Conservation (phyloP, 2,329 filamentous ascomycete genomes). For the Ilyonectria destructans region DNA sequence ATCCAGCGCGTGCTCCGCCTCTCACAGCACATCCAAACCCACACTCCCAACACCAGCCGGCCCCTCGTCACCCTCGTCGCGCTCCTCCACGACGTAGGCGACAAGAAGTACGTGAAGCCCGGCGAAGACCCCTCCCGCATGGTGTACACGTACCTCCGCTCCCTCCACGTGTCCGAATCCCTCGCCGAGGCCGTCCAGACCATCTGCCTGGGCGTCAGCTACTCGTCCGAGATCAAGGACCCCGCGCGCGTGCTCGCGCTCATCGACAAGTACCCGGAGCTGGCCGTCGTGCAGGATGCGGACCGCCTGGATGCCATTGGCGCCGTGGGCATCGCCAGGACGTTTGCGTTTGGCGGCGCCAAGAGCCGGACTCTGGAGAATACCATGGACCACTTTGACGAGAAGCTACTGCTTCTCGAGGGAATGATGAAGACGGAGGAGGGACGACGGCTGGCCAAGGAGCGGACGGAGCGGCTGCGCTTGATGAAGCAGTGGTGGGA, state of each 20-base stretch:
- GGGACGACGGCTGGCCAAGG: slow-evolving; percentile 68
- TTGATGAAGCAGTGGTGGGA: slow-evolving; percentile 73
- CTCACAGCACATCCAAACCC: slow-evolving; percentile 75
- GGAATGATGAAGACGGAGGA: slow-evolving; percentile 76
- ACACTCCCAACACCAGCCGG: slow-evolving; percentile 59
- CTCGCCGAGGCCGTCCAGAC: slow-evolving; percentile 79
- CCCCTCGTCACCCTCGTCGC: slow-evolving; percentile 78
- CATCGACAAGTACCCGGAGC: slow-evolving; percentile 73
- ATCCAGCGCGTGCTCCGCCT: slow-evolving; percentile 86
- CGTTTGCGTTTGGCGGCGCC: slow-evolving; percentile 76
- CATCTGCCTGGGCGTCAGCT: slow-evolving; percentile 85
- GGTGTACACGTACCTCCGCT: slow-evolving; percentile 69
- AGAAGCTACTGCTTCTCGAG: slow-evolving; percentile 80
- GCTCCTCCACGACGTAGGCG: slow-evolving; percentile 90
- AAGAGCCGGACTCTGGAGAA: slow-evolving; percentile 73
- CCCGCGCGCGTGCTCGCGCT: slow-evolving; percentile 73
- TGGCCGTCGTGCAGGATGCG: slow-evolving; percentile 90
- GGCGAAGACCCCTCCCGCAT: slow-evolving; percentile 72
- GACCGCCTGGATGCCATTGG: slow-evolving; percentile 94
- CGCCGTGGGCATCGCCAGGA: slow-evolving; percentile 85
- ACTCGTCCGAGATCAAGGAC: slow-evolving; percentile 80
- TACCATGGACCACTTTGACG: slow-evolving; percentile 82
- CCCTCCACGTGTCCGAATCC: slow-evolving; percentile 68
- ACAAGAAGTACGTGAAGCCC: slow-evolving; percentile 82
- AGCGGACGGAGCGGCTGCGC: slow-evolving; percentile 68